phyloP scores from a whole-genome alignment of 139 green algal genomes.

The Asterochloris erici region DNA sequence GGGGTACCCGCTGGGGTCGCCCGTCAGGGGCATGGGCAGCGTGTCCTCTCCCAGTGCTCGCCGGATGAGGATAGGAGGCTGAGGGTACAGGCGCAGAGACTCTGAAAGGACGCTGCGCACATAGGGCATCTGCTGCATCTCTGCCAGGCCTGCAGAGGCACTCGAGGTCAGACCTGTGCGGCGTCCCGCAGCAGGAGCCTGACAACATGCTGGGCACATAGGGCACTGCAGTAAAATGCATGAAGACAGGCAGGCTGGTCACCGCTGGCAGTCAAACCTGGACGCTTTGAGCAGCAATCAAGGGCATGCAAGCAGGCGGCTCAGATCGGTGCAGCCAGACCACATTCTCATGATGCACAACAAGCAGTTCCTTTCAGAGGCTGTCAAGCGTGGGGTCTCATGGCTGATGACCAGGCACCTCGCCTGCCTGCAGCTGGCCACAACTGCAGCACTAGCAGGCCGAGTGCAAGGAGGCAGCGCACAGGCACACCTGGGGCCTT shows the following conservation, averaged over 20 bases:
- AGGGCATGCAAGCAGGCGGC: neutral
- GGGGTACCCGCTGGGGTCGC: slow-evolving; percentile 69
- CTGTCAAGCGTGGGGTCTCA: slow-evolving; percentile 23
- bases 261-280: neutral
- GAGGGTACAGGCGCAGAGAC: slow-evolving; percentile 90
- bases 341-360: neutral
- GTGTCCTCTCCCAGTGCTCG: slow-evolving; percentile 75
- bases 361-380: neutral
- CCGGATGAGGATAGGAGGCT: slow-evolving; percentile 96
- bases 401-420: slow-evolving; percentile 72
- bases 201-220: too few species aligned
- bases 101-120: slow-evolving; percentile 71
- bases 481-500: slow-evolving; percentile 36
- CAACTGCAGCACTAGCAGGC: neutral
- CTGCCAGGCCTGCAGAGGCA: slow-evolving; percentile 49
- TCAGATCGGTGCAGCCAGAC: neutral
- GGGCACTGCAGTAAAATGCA: too few species aligned
- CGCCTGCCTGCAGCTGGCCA: slow-evolving; percentile 59
- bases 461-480: neutral
- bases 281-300: neutral
- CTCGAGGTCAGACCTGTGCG: too few species aligned
- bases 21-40: slow-evolving; percentile 61
- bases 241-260: neutral
- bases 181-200: too few species aligned
- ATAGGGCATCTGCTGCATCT: slow-evolving; percentile 68